Base-by-base conservation (phyloP, 306 rosid genomes). In the Lathyrus oleraceus region DNA sequence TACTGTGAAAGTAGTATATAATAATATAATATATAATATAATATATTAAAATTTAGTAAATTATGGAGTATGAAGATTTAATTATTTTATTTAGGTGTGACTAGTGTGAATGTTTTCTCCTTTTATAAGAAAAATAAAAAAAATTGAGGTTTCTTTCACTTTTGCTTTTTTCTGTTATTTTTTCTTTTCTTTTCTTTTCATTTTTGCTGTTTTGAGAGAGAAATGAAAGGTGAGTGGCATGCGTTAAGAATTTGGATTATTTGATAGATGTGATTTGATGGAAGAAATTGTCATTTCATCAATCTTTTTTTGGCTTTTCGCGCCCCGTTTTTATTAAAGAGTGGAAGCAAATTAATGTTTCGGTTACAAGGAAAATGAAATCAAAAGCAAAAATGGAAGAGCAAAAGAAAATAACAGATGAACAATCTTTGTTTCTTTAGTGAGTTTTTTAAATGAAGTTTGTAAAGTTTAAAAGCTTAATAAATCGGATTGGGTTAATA, bases 231-330 rank as follows among this genome's bases (percentile, higher is more conserved):
- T 72, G 60, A 27, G 47, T 21, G 9, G 48, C 36, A 56, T 57
- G 67, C 8, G 54, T 67, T 61, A 43, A 62, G 63, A 61, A 62
- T 74, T 79, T 74, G 79, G 79, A 74, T 74, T 61, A 69, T 79
- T 54, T 74, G 73, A 45, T n/a, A 13, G 60, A 9, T 27, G 39
- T 53, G 60, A 53, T 21, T 51, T 51, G 57, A 49, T 17, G 27
- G 14, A 21, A 11, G 17, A 56, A 56, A 57, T 53, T 73, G 43
- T 72, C 59, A 43, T 72, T 54, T 59, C 61, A 77, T 52, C 69
- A 25, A 5, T 15, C 17, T 32, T 15, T 63, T 63, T 43, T 54
- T 71, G 54, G 56, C 68, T 71, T 77, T 64, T 45, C 5, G 27
- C 58, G 43, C 58, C 58, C 70, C 5, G 54, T 70, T 57, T 16